phyloP scores from a whole-genome alignment of 1,284 basidiomycete species.

The Apiotrichum laibachii region DNA sequence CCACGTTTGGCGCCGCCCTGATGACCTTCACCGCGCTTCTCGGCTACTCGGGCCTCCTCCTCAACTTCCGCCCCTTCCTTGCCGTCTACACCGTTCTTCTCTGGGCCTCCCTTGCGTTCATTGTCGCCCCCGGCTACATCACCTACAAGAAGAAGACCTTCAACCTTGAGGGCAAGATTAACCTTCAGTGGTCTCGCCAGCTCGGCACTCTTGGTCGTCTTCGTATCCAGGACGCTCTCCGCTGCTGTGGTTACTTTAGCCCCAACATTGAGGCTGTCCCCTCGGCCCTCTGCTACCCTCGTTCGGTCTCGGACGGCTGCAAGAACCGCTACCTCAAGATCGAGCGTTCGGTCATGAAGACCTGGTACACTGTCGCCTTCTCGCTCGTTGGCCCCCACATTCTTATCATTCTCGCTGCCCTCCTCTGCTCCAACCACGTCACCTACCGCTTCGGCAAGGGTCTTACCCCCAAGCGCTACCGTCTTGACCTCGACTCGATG shows the following conservation, averaged over 20 bases:
- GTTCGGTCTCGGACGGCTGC: conserved; percentile 64
- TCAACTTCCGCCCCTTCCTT: conserved; percentile 71
- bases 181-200: conserved; percentile 63
- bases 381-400: conserved; percentile 65
- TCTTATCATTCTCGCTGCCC: conserved; percentile 61
- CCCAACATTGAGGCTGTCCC: conserved; percentile 65
- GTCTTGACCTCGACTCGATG: conserved; percentile 63
- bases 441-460: conserved; percentile 75
- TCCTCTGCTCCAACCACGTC: conserved; percentile 69
- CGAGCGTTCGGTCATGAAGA: conserved; percentile 59
- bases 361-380: conserved; percentile 63
- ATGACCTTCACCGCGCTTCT: conserved; percentile 63
- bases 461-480: conserved; percentile 69
- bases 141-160: conserved; percentile 65
- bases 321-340: conserved; percentile 64
- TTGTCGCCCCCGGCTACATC: conserved; percentile 66
- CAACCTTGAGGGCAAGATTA: conserved; percentile 71
- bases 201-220: conserved; percentile 60
- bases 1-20: conserved; percentile 60
- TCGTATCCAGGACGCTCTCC: conserved; percentile 62
- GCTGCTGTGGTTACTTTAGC: conserved; percentile 68
- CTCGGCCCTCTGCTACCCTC: conserved; percentile 63
- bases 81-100: conserved; percentile 68
- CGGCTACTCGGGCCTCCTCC: conserved; percentile 65
- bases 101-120: conserved; percentile 64